Percentiles rank a stretch among this genome's conserved stretches.
phyloP scores from a whole-genome alignment of 306 rosid species.

The barrel medic (Medicago truncatula) region DNA sequence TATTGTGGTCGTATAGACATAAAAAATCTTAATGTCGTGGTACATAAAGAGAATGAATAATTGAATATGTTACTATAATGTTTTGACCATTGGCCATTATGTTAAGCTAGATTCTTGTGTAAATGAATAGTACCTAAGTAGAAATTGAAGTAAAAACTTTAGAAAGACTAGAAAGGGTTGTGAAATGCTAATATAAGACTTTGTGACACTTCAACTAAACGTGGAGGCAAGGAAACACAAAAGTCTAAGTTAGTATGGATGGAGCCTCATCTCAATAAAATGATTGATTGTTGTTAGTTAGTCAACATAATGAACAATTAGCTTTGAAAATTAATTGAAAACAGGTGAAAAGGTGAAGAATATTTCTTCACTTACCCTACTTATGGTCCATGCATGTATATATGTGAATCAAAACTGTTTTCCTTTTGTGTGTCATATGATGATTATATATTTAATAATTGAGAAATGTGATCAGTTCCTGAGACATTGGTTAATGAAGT shows the following conservation, averaged over 20 bases:
- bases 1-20: too few relatives aligned
- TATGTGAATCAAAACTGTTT: background rate
- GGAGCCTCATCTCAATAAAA: slow-evolving; percentile 17
- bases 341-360: slow-evolving; percentile 2
- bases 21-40: background rate
- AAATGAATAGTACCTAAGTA: slow-evolving; percentile 3
- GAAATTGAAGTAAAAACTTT: slow-evolving; percentile 24
- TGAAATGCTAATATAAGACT: background rate
- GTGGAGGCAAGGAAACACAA: slow-evolving; percentile 36
- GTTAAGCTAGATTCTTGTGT: slow-evolving; percentile 29
- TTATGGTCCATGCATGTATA: background rate
- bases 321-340: slow-evolving; percentile 35
- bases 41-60: too few relatives aligned
- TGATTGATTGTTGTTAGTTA: slow-evolving; percentile 41
- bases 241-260: slow-evolving; percentile 29
- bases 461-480: too few relatives aligned
- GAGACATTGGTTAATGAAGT: too few relatives aligned
- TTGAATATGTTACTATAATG: background rate
- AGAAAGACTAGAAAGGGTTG: slow-evolving; percentile 21
- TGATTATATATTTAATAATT: too few relatives aligned
- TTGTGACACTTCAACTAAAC: slow-evolving; percentile 40
- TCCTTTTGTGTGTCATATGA: background rate
- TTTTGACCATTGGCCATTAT: slow-evolving; percentile 35
- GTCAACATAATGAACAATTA: slow-evolving; percentile 15
- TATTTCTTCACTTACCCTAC: slow-evolving; percentile 5